Evolutionary conservation across 306 rosid species (phyloP).

Genomic region (Mimosa pudica): DNA sequence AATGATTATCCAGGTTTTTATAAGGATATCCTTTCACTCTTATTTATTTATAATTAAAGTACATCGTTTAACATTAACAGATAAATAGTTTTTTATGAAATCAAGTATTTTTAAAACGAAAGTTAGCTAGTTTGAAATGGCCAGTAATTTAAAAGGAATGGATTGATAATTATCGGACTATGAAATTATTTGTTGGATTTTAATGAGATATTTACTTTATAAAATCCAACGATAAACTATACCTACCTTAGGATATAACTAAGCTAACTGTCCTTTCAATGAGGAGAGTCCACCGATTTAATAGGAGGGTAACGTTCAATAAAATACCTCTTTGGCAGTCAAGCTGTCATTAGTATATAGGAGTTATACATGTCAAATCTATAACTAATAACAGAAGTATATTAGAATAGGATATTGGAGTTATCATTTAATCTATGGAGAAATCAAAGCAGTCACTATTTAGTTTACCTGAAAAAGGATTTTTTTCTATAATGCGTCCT

Average conservation of each 20-base stretch:
- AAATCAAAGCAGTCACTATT: constrained; percentile 31
- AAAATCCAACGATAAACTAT: background rate
- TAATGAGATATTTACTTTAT: background rate
- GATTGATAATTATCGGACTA: background rate
- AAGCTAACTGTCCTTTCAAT: background rate
- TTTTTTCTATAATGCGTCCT: constrained; percentile 32
- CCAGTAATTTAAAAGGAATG: background rate
- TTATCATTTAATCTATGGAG: background rate
- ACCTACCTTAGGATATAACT: no score
- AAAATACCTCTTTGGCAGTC: background rate
- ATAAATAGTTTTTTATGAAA: no score
- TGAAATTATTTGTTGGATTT: background rate
- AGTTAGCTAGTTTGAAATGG: no score
- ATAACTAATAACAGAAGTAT: no score
- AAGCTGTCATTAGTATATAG: background rate
- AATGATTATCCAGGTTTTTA: no score
- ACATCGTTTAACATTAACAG: no score
- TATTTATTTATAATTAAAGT: no score
- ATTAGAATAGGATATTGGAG: no score
- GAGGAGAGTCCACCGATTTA: background rate
- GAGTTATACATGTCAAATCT: no score
- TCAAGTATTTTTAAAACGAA: no score
- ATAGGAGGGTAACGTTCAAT: constrained; percentile 36
- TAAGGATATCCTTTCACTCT: no score
- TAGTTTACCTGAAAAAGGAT: constrained; percentile 32